phyloP scores from a whole-genome alignment of 345 rosid genomes.

The Eucalyptus tenuipes region DNA sequence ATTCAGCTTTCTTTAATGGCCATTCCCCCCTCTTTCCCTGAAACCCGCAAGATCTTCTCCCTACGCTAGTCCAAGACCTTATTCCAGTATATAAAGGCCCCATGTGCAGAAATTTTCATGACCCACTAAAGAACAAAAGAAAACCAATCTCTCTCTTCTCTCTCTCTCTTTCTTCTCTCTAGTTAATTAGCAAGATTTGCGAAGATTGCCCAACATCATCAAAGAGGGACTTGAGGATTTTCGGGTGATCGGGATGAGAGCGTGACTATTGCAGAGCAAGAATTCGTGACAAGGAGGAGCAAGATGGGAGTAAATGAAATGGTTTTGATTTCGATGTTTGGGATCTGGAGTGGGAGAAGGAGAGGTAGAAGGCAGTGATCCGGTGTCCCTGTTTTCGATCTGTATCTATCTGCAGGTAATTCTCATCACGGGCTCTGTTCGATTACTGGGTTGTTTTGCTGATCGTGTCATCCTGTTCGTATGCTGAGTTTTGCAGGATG shows the following conservation, averaged over 20 bases:
- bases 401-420: background rate
- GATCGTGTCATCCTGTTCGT: background rate
- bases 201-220: background rate
- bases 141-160: background rate
- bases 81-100: background rate
- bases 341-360: background rate
- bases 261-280: background rate
- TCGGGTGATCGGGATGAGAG: background rate
- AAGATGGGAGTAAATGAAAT: background rate
- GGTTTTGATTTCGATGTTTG: background rate
- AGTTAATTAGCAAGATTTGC: background rate
- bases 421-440: fast-evolving
- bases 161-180: background rate
- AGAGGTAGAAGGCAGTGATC: background rate
- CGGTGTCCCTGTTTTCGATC: background rate
- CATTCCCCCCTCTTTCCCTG: background rate
- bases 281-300: background rate
- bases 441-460: background rate
- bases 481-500: background rate
- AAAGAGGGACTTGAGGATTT: background rate
- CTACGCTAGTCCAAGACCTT: background rate
- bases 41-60: background rate
- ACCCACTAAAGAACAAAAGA: background rate
- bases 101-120: background rate
- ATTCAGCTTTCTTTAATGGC: background rate